A percentile compares a stretch with the other conserved stretches of the same genome.
phyloP scores from a whole-genome alignment of 257 asterid species.

The Nicotiana attenuata region DNA sequence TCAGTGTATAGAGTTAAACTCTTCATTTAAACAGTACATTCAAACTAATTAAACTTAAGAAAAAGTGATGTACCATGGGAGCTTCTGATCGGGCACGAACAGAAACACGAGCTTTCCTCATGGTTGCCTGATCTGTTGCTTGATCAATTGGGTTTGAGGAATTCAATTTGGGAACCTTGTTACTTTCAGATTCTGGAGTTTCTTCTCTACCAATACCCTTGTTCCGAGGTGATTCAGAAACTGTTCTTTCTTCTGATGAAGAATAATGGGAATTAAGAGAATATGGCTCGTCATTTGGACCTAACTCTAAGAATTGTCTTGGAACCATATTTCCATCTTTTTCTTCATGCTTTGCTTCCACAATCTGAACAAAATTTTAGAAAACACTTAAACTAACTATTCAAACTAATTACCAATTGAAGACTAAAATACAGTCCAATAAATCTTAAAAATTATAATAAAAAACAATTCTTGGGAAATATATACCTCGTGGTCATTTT shows the following conservation, averaged over 20 bases:
- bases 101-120: conserved; percentile 91
- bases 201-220: conserved; percentile 50
- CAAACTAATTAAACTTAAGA: neutral
- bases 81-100: conserved; percentile 98
- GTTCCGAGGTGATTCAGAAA: conserved; percentile 50
- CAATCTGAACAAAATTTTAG: neutral
- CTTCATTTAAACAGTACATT: too few species aligned
- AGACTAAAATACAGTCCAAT: too few species aligned
- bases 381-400: neutral
- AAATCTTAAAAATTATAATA: too few species aligned
- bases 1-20: neutral
- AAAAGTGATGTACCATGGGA: conserved; percentile 29
- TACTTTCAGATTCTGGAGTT: conserved; percentile 65
- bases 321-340: conserved; percentile 9
- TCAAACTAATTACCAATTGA: too few species aligned
- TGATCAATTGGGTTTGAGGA: conserved; percentile 35
- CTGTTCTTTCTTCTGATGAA: conserved; percentile 68
- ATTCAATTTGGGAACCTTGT: conserved; percentile 40
- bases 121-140: conserved; percentile 62
- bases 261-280: conserved; percentile 43
- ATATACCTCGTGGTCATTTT: conserved; percentile 25
- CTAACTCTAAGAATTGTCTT: conserved; percentile 58
- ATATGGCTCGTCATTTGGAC: conserved; percentile 27
- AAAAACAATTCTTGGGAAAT: too few species aligned
- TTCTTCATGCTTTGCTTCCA: conserved; percentile 10